Conservation (phyloP, 1,139 yeast genomes). For the Debaryomyces sp. region DNA sequence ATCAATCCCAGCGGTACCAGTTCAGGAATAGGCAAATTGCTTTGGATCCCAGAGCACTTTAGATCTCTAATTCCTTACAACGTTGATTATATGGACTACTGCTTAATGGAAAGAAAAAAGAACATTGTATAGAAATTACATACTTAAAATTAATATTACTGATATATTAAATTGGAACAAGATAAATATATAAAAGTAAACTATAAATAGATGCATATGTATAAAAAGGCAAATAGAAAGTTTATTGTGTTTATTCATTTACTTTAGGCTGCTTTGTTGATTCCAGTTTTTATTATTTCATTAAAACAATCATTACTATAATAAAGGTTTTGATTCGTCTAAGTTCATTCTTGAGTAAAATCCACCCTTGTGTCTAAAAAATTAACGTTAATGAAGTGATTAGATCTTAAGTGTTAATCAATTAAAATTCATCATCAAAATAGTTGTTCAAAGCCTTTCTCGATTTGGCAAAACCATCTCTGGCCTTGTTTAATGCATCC, state of each 20-base stretch:
- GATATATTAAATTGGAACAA: neutral
- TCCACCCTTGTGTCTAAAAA: neutral
- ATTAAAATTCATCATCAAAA: conserved; percentile 52
- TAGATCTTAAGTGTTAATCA: neutral
- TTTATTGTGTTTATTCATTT: neutral
- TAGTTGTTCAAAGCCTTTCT: conserved; percentile 59
- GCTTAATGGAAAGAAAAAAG: conserved; percentile 32
- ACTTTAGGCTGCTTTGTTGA: neutral
- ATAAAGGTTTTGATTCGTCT: neutral
- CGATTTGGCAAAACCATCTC: conserved; percentile 58
- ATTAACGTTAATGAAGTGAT: neutral
- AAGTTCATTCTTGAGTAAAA: neutral
- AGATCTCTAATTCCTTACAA: conserved; percentile 26
- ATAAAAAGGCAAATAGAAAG: neutral
- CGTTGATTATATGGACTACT: conserved; percentile 48
- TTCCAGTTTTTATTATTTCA: neutral
- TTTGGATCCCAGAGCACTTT: conserved; percentile 45
- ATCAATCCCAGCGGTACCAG: conserved; percentile 50
- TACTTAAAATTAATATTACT: neutral
- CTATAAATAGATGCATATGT: neutral
- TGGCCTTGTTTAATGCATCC: conserved; percentile 61
- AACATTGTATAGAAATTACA: neutral
- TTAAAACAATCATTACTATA: conserved; percentile 1
- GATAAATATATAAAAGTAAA: neutral
- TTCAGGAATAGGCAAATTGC: conserved; percentile 46